Conservation (phyloP, 257 asterid species). For the Salvia splendens region DNA sequence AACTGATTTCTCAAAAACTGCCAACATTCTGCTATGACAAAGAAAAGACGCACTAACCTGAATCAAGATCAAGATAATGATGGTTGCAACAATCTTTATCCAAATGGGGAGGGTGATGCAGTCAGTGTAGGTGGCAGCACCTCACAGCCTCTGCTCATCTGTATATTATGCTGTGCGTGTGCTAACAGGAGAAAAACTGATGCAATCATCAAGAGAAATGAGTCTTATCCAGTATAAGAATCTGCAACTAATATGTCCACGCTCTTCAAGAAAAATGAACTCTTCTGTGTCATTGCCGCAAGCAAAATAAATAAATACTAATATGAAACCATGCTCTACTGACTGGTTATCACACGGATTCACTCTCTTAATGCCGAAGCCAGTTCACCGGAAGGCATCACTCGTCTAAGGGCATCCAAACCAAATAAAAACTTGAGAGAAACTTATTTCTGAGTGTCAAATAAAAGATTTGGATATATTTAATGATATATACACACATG, state of each 20-base stretch:
- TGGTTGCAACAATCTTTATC: conserved; percentile 28
- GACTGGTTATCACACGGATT: not conserved
- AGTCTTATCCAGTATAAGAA: conserved; percentile 27
- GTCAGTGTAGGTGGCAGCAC: conserved; percentile 38
- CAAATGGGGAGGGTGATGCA: conserved; percentile 17
- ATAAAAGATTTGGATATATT: not conserved
- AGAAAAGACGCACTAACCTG: not conserved
- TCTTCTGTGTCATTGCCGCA: conserved; percentile 27
- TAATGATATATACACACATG: not conserved
- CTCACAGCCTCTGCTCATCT: conserved; percentile 12
- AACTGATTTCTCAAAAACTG: conserved; percentile 50
- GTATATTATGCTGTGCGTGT: not conserved
- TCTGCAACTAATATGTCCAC: conserved; percentile 24
- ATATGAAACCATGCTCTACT: conserved; percentile 23
- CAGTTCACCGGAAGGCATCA: not conserved
- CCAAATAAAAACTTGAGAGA: too few species aligned
- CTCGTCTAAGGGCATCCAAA: not conserved
- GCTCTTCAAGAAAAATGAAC: conserved; percentile 26
- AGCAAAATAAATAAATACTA: conserved; percentile 30
- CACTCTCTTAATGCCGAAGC: not conserved
- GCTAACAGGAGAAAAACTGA: conserved; percentile 8
- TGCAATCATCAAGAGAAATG: conserved; percentile 21
- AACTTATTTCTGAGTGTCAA: not conserved
- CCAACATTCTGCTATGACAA: conserved; percentile 42
- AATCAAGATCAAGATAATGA: conserved; percentile 17